Base-by-base conservation (phyloP, 2,329 filamentous ascomycete species). In the Paraphaeosphaeria sporulosa region DNA sequence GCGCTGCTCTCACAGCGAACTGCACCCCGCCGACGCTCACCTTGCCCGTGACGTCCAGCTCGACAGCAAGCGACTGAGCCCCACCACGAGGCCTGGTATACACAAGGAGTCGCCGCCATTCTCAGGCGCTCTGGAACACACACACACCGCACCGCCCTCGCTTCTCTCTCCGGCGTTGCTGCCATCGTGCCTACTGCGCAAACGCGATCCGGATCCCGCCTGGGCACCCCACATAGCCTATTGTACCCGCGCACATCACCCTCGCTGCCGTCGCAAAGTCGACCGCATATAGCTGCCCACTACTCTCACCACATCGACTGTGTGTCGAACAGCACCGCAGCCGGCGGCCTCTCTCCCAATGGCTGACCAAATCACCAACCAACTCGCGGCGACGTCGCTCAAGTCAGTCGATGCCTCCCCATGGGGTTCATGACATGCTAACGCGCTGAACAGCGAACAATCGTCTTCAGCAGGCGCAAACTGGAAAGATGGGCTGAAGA, bases 401-500 rank as follows among this genome's bases (percentile, higher is more conserved):
- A 82, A 78, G 77, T 83, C 76, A 60, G 71, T 68, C 40, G 10
- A 34, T 63, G 68, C 50, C 23, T 21, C 48, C 32, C 34, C 21
- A 25, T 9, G 25, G 43, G 21, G 4, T 13, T 43, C 23, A 23
- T 30, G 38, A 49, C 30, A 51, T 57, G 54, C 64, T 71, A 51
- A 72, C 57, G 44, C 49, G 56, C 58, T 9, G n/a, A 47, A 69
- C 70, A 84, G 82, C 75, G 83, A 87, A 42, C 64, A 67, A 73
- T 69, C 78, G 65, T 71, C 75, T 57, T 81, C 81, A 65, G 76
- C 80, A 70, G 77, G 83, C 62, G 86, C 87, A 32, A 88, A 93
- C 75, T 94, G 91, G 91, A 92, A 91, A 81, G 85, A 88, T 73
- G 86, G 80, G 61, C 80, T 94, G 60, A 92, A 90, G 67, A 79